Base-by-base conservation (phyloP, 805 yeast species). In the Cyberlindnera euphorbiiphila region DNA sequence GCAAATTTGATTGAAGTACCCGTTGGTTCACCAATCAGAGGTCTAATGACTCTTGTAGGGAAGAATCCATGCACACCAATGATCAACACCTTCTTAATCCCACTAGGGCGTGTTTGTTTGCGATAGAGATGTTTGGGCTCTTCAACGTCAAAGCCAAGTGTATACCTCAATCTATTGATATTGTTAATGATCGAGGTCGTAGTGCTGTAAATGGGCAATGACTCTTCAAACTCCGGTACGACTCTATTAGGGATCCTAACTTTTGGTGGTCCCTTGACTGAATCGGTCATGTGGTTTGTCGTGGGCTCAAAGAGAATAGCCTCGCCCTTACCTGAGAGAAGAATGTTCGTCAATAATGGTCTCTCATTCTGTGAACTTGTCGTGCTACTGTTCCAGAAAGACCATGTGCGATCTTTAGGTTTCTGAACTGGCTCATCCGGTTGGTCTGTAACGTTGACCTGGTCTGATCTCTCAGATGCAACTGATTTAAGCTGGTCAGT, bases 21-120 rank as follows among this genome's bases (percentile, higher is more conserved):
- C 15, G 94, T 93, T 4, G 98, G 98, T 45, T 89, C 88, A 2
- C 98, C 98, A 35, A 91, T 79, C 12, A 91, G 54, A 1, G 95
- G 88, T 35, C 98, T 65, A 9, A 93, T 68, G 71, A 87, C 79
- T 45, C 74, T 76, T 2, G 87, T 84, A 0, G 98, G 98, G 65
- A 93, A 91, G 54, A 89, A 91, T 1, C 98, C 98, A 63, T 91
- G 98, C 2, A 91, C 89, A 0, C 98, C 98, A 41, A 91, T 77
- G 24, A 93, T 82, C 21, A 91, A 71, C 0, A 85, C 85, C 45
- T 78, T 76, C 40, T 74, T 73, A 25, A 76, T 66, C 9, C 42
- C 38, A 9, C 15, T 21, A 11, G 45, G 46, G 2, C 32, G 34
- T 7, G 41, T 15, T 10, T 32, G 39, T 2, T 44, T 42, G 23